Conservation (phyloP, 1,284 basidiomycete species). For the Pterulicium gracile region DNA sequence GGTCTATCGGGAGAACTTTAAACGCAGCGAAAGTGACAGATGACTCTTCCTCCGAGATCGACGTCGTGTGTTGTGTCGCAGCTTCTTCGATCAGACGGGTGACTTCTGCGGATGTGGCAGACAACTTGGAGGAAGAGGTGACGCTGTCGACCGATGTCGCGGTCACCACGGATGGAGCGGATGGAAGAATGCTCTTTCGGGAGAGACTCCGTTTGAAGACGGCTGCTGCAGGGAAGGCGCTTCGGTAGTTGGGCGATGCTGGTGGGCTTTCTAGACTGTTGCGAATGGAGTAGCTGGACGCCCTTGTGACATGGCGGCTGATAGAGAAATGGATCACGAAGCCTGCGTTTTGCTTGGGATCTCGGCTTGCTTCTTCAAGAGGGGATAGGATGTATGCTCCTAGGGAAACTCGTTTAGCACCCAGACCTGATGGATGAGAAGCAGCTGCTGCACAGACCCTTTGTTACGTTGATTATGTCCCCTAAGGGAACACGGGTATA, state of each 20-base stretch:
- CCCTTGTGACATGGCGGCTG: constrained; percentile 54
- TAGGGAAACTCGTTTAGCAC: constrained; percentile 17
- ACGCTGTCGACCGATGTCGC: not conserved
- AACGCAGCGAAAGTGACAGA: constrained; percentile 53
- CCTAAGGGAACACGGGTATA: constrained; percentile 84
- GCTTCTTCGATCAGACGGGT: constrained; percentile 4
- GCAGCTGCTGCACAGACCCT: constrained; percentile 64
- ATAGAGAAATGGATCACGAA: constrained; percentile 71
- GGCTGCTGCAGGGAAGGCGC: constrained; percentile 15
- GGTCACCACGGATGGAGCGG: not conserved
- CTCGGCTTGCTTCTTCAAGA: constrained; percentile 81
- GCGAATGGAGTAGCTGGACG: constrained; percentile 76
- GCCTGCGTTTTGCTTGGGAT: constrained; percentile 79
- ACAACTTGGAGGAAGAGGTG: not conserved
- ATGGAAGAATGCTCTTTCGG: constrained; percentile 5
- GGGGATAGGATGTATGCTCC: constrained; percentile 88
- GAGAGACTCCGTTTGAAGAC: constrained; percentile 7
- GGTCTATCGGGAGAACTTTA: constrained; percentile 65
- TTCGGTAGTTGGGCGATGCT: constrained; percentile 14
- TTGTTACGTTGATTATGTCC: constrained; percentile 74
- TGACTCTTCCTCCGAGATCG: constrained; percentile 14
- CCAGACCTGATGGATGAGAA: no score
- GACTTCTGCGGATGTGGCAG: constrained; percentile 4
- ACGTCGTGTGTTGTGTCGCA: not conserved
- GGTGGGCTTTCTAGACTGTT: constrained; percentile 39